Conservation (phyloP, 495 filamentous ascomycete genomes). For the Annulohypoxylon stygium region DNA sequence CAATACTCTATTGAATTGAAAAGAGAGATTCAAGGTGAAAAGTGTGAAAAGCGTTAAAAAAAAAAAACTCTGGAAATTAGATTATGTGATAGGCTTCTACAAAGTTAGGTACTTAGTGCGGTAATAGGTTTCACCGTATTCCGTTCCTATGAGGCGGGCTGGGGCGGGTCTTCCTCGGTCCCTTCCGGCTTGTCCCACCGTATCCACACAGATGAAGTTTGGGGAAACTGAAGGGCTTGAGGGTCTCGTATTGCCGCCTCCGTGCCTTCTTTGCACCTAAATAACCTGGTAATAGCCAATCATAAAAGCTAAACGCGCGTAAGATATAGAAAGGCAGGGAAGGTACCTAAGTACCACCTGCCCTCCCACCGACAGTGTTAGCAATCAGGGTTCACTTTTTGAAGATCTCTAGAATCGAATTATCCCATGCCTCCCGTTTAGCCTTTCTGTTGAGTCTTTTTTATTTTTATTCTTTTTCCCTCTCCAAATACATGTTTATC, state of each 20-base stretch:
- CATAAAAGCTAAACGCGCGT: slow-evolving; percentile 9
- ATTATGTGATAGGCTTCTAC: slow-evolving; percentile 9
- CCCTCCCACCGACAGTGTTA: slow-evolving; percentile 2
- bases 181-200: neutral
- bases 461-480: slow-evolving; percentile 7
- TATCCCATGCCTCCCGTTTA: slow-evolving; percentile 27
- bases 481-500: slow-evolving; percentile 25
- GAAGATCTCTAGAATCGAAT: slow-evolving; percentile 14
- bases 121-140: slow-evolving; percentile 29
- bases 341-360: slow-evolving; percentile 19
- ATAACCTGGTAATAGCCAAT: slow-evolving; percentile 11
- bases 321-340: neutral
- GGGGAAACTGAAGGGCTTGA: slow-evolving; percentile 7
- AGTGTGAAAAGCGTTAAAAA: neutral
- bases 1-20: neutral
- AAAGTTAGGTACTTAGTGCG: neutral
- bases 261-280: slow-evolving; percentile 16
- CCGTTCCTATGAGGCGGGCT: neutral
- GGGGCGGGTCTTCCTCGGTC: neutral
- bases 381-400: slow-evolving; percentile 16
- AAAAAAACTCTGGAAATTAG: neutral
- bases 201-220: slow-evolving; percentile 10
- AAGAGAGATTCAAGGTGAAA: neutral
- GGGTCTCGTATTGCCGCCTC: slow-evolving; percentile 30
- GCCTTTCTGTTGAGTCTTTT: slow-evolving; percentile 25